Evolutionary conservation across 208 protist species (phyloP).

Genomic region (Trypanosoma cruzi): DNA sequence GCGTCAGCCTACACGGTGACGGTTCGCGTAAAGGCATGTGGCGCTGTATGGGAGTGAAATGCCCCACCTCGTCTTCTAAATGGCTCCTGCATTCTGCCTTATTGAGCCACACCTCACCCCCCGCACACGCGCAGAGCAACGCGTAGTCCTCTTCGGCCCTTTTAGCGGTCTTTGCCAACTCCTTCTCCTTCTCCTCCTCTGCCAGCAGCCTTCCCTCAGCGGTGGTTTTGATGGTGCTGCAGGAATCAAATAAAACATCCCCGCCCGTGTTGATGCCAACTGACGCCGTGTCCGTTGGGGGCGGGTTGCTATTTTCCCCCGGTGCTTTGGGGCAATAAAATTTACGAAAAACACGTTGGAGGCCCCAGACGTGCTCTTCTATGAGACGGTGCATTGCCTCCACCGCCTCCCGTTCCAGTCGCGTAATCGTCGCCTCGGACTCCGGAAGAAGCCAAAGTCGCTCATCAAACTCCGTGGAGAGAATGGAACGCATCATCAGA

Average conservation of each 20-base stretch:
- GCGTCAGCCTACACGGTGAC: no score
- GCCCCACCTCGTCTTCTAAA: background rate
- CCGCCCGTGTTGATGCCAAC: no score
- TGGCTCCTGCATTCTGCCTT: background rate
- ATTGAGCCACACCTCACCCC: background rate
- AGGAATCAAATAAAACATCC: no score
- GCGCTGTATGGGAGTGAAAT: no score
- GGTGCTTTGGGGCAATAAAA: background rate
- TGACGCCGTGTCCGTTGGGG: background rate
- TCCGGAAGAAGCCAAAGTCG: conserved; percentile 13
- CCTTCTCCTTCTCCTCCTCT: background rate
- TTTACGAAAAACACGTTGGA: background rate
- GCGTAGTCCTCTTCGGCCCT: background rate
- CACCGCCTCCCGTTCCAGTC: background rate
- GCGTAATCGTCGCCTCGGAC: background rate
- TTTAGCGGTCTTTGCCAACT: background rate
- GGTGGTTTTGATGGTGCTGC: no score
- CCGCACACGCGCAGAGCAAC: background rate
- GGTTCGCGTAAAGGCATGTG: no score
- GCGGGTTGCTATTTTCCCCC: background rate
- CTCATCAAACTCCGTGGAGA: conserved; percentile 23
- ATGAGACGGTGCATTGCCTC: background rate
- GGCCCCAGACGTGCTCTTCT: background rate
- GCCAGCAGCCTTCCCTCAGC: background rate
- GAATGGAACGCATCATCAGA: conserved; percentile 12